phyloP scores from a whole-genome alignment of 495 filamentous ascomycete species.

The Hypoxylon rickii region DNA sequence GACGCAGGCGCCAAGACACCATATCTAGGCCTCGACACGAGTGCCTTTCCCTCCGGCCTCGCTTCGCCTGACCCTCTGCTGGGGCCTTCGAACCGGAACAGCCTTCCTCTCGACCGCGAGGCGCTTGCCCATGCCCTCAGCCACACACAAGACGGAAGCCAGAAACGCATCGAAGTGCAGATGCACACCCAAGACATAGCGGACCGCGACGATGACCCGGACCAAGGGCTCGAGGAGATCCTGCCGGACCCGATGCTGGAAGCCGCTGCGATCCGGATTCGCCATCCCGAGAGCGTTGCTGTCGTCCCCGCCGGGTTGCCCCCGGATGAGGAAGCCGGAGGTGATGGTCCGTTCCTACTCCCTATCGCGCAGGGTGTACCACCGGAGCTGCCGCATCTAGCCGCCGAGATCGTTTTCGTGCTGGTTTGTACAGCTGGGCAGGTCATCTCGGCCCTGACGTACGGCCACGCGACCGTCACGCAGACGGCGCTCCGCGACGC shows the following conservation, averaged over 20 bases:
- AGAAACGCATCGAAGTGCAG: constrained; percentile 6
- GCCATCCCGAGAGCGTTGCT: constrained; percentile 9
- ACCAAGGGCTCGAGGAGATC: constrained; percentile 3
- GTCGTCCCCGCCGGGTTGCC: not conserved
- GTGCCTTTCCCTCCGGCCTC: constrained; percentile 25
- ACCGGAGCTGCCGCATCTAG: constrained; percentile 42
- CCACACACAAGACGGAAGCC: not conserved
- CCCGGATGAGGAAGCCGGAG: constrained; percentile 10
- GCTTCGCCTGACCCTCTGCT: constrained; percentile 27
- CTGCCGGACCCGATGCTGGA: constrained; percentile 28
- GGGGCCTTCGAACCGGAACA: constrained; percentile 5
- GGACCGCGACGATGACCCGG: constrained; percentile 6
- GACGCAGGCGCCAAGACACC: constrained; percentile 17
- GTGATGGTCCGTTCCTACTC: not conserved
- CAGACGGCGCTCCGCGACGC: constrained; percentile 43
- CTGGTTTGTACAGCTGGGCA: constrained; percentile 51
- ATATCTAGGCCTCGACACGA: constrained; percentile 15
- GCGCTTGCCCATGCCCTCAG: constrained; percentile 17
- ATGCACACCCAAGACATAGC: constrained; percentile 25
- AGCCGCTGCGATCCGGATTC: constrained; percentile 20
- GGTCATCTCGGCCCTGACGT: constrained; percentile 52
- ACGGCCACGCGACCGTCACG: constrained; percentile 48
- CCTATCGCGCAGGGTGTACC: constrained; percentile 40
- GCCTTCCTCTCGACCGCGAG: constrained; percentile 19
- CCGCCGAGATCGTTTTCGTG: constrained; percentile 48